Evolutionary conservation across 495 filamentous ascomycete genomes (phyloP).

Genomic region (Jackrogersella minutella): DNA sequence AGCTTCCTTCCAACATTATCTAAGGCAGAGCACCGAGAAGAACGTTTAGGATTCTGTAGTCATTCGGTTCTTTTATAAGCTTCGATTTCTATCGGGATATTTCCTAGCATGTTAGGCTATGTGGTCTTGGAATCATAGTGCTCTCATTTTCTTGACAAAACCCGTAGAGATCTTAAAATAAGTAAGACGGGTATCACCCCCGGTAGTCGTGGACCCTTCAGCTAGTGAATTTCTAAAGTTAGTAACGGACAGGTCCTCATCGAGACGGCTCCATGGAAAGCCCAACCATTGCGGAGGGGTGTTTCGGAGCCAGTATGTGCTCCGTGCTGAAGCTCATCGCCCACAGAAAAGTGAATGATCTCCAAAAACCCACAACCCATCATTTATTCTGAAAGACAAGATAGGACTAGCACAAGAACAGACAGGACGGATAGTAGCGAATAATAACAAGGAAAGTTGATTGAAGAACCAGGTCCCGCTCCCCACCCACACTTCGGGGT

Average conservation of each 20-base stretch:
- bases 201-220: slow-evolving; percentile 17
- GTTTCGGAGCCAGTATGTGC: slow-evolving; percentile 20
- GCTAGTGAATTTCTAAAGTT: slow-evolving; percentile 34
- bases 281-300: slow-evolving; percentile 9
- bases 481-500: slow-evolving; percentile 31
- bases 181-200: slow-evolving; percentile 10
- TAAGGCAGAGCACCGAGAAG: too few species aligned
- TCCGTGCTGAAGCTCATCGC: slow-evolving; percentile 30
- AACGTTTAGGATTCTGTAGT: too few species aligned
- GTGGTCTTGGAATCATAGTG: neutral
- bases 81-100: neutral
- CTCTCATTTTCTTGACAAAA: neutral
- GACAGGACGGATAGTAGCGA: slow-evolving; percentile 10
- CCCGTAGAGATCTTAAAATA: neutral
- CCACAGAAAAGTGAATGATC: slow-evolving; percentile 22
- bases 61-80: too few species aligned
- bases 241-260: slow-evolving; percentile 24
- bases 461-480: slow-evolving; percentile 29
- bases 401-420: slow-evolving; percentile 15
- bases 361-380: slow-evolving; percentile 20
- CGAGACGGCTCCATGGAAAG: neutral
- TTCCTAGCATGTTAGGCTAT: neutral
- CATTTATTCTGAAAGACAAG: slow-evolving; percentile 24
- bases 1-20: too few species aligned
- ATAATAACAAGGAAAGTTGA: slow-evolving; percentile 7